phyloP scores from a whole-genome alignment of 805 yeast genomes.

The Saccharomycopsis fodiens region DNA sequence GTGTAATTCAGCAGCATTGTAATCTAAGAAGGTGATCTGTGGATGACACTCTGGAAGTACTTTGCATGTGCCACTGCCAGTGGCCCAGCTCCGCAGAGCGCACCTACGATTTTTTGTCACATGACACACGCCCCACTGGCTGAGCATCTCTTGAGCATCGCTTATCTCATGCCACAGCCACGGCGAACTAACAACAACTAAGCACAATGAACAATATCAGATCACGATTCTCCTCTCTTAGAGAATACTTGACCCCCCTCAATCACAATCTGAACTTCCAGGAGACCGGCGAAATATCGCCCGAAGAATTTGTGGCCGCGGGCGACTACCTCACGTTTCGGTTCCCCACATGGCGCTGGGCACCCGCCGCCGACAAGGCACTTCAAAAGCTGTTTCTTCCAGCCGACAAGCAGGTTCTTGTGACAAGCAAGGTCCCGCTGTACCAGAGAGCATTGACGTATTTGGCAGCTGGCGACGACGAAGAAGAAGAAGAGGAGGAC shows the following conservation, averaged over 20 bases:
- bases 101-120: too few species aligned
- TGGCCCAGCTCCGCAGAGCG: too few species aligned
- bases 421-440: slow-evolving; percentile 86
- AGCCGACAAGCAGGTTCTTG: slow-evolving; percentile 74
- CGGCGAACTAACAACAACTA: too few species aligned
- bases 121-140: too few species aligned
- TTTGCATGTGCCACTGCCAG: too few species aligned
- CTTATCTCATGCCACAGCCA: too few species aligned
- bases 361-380: slow-evolving; percentile 46
- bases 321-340: slow-evolving; percentile 88
- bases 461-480: slow-evolving; percentile 34
- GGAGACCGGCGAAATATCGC: slow-evolving; percentile 86
- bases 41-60: too few species aligned
- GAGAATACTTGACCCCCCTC: slow-evolving; percentile 92
- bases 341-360: slow-evolving; percentile 98
- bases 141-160: neutral
- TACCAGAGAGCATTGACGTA: slow-evolving; percentile 57
- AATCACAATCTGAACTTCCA: slow-evolving; percentile 79
- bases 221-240: slow-evolving; percentile 71
- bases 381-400: slow-evolving; percentile 66
- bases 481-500: slow-evolving; percentile 29
- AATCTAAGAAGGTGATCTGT: too few species aligned
- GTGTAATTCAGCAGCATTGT: neutral
- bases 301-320: slow-evolving; percentile 89
- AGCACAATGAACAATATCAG: slow-evolving; percentile 38